phyloP scores from a whole-genome alignment of 306 rosid genomes.

The Hylodesmum podocarpum region DNA sequence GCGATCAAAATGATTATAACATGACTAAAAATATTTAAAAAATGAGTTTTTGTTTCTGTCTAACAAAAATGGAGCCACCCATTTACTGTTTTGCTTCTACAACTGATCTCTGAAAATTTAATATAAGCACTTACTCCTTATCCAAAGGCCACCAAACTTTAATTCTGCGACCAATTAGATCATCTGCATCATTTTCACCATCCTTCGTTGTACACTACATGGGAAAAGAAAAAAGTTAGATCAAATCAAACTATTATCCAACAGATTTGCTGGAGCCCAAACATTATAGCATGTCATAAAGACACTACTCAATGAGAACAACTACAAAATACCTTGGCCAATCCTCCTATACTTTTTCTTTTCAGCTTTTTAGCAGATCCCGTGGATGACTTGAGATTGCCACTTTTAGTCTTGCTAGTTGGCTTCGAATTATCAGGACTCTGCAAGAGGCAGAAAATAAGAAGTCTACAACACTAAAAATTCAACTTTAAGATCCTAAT shows the following conservation, averaged over 20 bases:
- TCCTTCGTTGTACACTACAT: conserved; percentile 66
- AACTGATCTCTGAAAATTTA: conserved; percentile 16
- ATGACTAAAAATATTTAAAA: too few relatives aligned
- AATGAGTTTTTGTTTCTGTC: not conserved
- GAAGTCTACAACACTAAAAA: conserved; percentile 13
- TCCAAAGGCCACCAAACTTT: conserved; percentile 99
- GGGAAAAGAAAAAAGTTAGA: conserved; percentile 5
- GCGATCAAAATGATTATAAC: too few relatives aligned
- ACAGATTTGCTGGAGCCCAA: conserved; percentile 13
- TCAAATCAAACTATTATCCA: conserved; percentile 31
- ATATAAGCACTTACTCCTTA: conserved; percentile 54
- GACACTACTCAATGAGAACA: conserved; percentile 4
- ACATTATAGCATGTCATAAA: conserved; percentile 18
- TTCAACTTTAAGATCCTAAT: conserved; percentile 13
- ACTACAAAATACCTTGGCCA: conserved; percentile 60
- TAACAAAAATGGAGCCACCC: not conserved
- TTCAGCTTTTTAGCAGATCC: conserved; percentile 63
- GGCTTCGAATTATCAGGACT: conserved; percentile 42
- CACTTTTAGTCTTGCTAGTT: conserved; percentile 45
- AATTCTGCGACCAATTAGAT: conserved; percentile 83
- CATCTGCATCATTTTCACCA: conserved; percentile 64
- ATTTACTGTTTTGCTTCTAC: conserved; percentile 18
- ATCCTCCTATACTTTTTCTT: conserved; percentile 68
- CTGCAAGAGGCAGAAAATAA: conserved; percentile 52
- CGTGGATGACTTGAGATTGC: conserved; percentile 45